Evolutionary conservation across 805 yeast species (phyloP).

Genomic region (Saccharomycopsis malanga): DNA sequence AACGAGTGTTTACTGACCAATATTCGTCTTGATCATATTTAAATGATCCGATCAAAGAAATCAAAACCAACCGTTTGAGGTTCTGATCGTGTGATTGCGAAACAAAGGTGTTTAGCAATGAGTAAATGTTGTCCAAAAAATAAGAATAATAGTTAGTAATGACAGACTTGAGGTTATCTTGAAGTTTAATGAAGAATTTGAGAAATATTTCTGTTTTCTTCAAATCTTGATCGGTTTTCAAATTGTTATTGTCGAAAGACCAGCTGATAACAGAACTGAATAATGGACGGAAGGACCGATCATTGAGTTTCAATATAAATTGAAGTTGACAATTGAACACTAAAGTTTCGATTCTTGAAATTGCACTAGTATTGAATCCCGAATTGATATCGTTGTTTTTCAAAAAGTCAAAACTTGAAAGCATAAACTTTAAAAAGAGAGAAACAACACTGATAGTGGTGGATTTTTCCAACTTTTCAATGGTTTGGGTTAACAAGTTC

Average conservation of each 20-base stretch:
- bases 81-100: no score
- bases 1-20: conserved; percentile 87
- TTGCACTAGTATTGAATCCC: conserved; percentile 60
- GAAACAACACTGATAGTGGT: conserved; percentile 61
- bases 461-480: conserved; percentile 60
- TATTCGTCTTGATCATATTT: conserved; percentile 88
- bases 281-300: conserved; percentile 86
- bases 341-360: conserved; percentile 73
- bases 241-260: conserved; percentile 60
- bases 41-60: conserved; percentile 72
- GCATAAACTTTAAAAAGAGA: conserved; percentile 58
- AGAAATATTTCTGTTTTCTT: conserved; percentile 63
- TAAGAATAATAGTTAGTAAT: conserved; percentile 86
- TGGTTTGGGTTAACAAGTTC: conserved; percentile 55
- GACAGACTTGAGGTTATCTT: conserved; percentile 77
- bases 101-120: conserved; percentile 46
- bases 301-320: conserved; percentile 86
- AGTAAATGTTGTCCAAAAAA: conserved; percentile 64
- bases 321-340: conserved; percentile 66
- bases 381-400: conserved; percentile 36
- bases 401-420: conserved; percentile 58
- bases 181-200: conserved; percentile 78
- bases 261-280: conserved; percentile 83
- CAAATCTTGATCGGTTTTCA: conserved; percentile 35
- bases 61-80: conserved; percentile 66